Evolutionary conservation across 2,329 filamentous ascomycete genomes (phyloP), one percentile per base, ranked within the genome.

Genomic region (Cladosporium velox): DNA sequence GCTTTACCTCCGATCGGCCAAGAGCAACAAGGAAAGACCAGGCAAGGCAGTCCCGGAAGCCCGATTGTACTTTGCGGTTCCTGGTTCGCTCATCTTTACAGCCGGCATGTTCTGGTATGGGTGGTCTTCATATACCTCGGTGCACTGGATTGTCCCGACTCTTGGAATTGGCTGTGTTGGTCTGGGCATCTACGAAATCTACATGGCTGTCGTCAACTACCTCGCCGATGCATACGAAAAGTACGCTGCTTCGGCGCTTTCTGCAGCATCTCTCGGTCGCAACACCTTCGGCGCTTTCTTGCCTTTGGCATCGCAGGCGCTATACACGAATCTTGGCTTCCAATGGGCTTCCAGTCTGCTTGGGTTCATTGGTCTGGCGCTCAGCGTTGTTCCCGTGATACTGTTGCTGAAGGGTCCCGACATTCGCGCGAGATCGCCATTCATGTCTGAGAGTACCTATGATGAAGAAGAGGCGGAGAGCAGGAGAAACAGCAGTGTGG

Each of bases 61-160:
- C 28, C 77, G 82, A 1, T 74, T 85, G 1, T 76, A 79, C 4
- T 80, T 81, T 0, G 79, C 82, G 67, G 86, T 88, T 69, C 70
- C 84, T 11, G 86, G 83, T 2, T 79, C 82, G 5, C 66, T 85
- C 15, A 76, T 84, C 3, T 73, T 82, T 2, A 80, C 82, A 0
- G 75, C 78, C 7, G 81, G 82, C 1, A 73, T 86, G 35, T 84
- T 85, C 68, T 83, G 81, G 82, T 85, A 85, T 66, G 82, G 79
- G 0, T 85, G 82, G 83, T 84, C 84, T 0, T 82, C 79, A 0
- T 77, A 81, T 59, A 75, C 73, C 7, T 77, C 77, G 65, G 81
- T 80, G 51, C 74, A 65, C 44, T 67, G 72, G 6, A 81, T 79
- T 77, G 77, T 79, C 12, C 80, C 81, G 65, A 78, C 81, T 28